Evolutionary conservation across 2,329 filamentous ascomycete species (phyloP).

Genomic region (Bimuria novae-zelandiae): DNA sequence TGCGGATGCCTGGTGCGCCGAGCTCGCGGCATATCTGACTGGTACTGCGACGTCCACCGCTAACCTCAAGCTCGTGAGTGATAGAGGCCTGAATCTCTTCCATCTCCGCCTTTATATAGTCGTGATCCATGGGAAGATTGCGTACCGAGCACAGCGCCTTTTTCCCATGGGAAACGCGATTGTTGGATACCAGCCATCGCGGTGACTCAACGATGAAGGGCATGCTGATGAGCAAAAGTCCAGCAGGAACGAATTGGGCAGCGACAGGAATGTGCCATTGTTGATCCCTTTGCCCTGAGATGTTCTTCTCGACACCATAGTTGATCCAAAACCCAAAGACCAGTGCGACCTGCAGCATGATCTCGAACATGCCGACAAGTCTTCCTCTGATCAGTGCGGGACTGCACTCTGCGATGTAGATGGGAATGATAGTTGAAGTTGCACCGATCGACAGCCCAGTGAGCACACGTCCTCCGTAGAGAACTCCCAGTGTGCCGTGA

Average conservation of each 20-base stretch:
- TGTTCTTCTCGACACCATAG: constrained; percentile 23
- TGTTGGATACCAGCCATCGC: constrained; percentile 46
- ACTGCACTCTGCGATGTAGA: constrained; percentile 67
- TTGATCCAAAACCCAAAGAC: constrained; percentile 57
- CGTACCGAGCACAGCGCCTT: constrained; percentile 11
- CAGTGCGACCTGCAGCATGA: constrained; percentile 59
- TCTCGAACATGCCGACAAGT: constrained; percentile 65
- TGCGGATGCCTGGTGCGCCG: background rate
- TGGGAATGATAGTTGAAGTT: background rate
- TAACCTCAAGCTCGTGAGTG: background rate
- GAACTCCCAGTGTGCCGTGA: background rate
- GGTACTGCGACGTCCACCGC: background rate
- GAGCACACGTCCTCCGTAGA: background rate
- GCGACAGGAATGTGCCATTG: constrained; percentile 27
- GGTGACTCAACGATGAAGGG: constrained; percentile 50
- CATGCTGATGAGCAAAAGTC: constrained; percentile 48
- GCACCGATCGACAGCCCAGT: background rate
- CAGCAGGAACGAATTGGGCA: constrained; percentile 25
- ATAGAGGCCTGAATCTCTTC: constrained; percentile 6
- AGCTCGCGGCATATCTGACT: constrained; percentile 2
- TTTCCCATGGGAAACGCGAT: constrained; percentile 35
- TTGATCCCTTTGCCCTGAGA: constrained; percentile 7
- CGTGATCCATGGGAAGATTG: constrained; percentile 2
- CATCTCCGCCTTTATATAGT: constrained; percentile 4
- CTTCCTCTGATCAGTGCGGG: constrained; percentile 60